Evolutionary conservation across 176 grass and related monocot species (phyloP).

Genomic region (Cenchrus americanus): DNA sequence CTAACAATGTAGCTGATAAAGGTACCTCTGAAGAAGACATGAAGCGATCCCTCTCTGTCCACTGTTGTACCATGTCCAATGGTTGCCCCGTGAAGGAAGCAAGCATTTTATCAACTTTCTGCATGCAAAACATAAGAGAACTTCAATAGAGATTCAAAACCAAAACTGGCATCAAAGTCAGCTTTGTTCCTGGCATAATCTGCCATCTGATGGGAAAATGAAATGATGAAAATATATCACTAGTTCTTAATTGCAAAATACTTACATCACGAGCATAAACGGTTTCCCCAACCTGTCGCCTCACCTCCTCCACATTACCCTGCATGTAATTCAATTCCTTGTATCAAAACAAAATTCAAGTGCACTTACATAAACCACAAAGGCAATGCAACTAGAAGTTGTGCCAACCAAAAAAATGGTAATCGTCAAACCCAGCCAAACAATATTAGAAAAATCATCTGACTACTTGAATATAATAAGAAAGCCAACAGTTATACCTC

Average conservation of each 20-base stretch:
- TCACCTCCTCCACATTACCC: slow-evolving; percentile 80
- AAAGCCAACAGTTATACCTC: slow-evolving; percentile 58
- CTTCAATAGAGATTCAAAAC: slow-evolving; percentile 36
- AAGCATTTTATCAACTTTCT: slow-evolving; percentile 99
- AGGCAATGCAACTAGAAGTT: slow-evolving; percentile 1
- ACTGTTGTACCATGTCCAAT: slow-evolving; percentile 80
- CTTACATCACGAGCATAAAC: slow-evolving; percentile 80
- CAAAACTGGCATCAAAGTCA: background rate
- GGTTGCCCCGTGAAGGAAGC: slow-evolving; percentile 86
- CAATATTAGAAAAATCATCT: background rate
- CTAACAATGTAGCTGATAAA: background rate
- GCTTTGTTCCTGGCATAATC: background rate
- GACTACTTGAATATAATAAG: background rate
- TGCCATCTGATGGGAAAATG: slow-evolving; percentile 5
- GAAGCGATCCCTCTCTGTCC: slow-evolving; percentile 93
- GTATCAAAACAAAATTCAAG: slow-evolving; percentile 34
- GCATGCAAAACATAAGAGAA: slow-evolving; percentile 35
- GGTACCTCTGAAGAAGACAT: slow-evolving; percentile 86
- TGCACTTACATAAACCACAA: background rate
- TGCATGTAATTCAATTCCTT: slow-evolving; percentile 34
- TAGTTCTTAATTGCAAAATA: background rate
- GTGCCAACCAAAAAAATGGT: background rate
- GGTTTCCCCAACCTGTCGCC: slow-evolving; percentile 74
- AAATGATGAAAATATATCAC: slow-evolving; percentile 16
- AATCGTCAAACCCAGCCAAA: background rate